Base-by-base conservation (phyloP, 129 eudicot species). In the Centrapalus pauciflorus region DNA sequence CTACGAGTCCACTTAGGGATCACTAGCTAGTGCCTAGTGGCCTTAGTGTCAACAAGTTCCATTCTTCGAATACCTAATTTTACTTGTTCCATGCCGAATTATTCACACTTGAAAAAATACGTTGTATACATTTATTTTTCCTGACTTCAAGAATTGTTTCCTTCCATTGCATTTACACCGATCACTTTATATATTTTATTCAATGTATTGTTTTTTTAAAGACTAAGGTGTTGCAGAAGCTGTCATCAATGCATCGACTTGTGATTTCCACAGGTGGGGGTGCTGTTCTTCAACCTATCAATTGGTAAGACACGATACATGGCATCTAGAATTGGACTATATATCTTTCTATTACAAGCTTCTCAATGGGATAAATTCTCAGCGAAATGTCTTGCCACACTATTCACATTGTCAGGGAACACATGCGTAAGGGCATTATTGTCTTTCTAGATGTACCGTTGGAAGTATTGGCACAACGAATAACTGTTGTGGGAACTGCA, bases 191-290 rank as follows among this genome's bases (percentile, higher is more conserved):
- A 9, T 7, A 16, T 11, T 40, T 40, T 40, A 40, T 40, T 38
- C 13, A 2, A 3, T 5, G 3, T 14, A 7, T 11, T 17, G 51
- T 51, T 27, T 55, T 32, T 26, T 77, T 65, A 61, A n/a, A 87
- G 95, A 83, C 85, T 41, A 79, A 84, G 64, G 85, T 84, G 26
- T 67, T 87, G 75, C 48, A 55, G 49, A 79, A 77, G 74, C 56
- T 81, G 35, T 84, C 88, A 34, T 58, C 58, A 30, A 74, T 69
- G 85, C 62, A 61, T 12, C 76, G 76, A 25, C 63, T 73, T 26
- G 90, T 87, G 70, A 73, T 84, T 76, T 87, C 95, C 20, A 84
- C 90, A 0, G 95, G 95, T 37, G 95, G 95, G 4, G 95, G 95
- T 64, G 95, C 90, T 11, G 95, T 84, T 73, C 50, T 84, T 57